A percentile compares a stretch with the other conserved stretches of the same genome.
phyloP scores from a whole-genome alignment of 306 rosid species.

The Malus domestica region DNA sequence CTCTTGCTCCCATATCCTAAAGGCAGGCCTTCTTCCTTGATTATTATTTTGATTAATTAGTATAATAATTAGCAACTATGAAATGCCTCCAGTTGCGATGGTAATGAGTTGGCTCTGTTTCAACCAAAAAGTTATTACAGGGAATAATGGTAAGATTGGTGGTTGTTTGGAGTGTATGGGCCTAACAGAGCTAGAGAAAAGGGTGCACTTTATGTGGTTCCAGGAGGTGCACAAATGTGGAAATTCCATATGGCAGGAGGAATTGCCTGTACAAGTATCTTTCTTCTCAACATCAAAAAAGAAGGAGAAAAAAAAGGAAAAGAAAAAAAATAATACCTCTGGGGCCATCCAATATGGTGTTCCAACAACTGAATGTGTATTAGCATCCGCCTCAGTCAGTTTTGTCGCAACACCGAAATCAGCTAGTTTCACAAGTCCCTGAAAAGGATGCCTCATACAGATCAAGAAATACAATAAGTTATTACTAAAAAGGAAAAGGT shows the following conservation, averaged over 20 bases:
- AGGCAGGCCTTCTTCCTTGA: neutral
- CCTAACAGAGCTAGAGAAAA: neutral
- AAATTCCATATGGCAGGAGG: neutral
- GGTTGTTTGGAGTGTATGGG: neutral
- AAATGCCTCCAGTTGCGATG: neutral
- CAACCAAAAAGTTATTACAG: neutral
- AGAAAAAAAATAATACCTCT: constrained; percentile 47
- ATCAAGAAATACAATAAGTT: neutral
- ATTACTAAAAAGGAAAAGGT: neutral
- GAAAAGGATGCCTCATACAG: constrained; percentile 15
- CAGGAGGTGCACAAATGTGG: neutral
- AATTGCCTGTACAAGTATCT: neutral
- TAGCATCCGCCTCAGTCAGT: constrained; percentile 93
- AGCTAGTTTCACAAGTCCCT: constrained; percentile 99
- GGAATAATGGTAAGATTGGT: neutral
- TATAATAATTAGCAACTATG: neutral
- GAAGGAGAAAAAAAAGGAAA: too few relatives aligned
- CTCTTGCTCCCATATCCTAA: neutral
- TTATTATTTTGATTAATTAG: neutral
- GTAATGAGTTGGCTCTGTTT: neutral
- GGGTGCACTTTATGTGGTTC: neutral
- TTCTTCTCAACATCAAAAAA: neutral
- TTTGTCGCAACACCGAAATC: constrained; percentile 99
- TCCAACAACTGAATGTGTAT: constrained; percentile 99
- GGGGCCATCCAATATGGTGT: constrained; percentile 99